Evolutionary conservation across 495 filamentous ascomycete species (phyloP).

Genomic region (Podospora sp.): DNA sequence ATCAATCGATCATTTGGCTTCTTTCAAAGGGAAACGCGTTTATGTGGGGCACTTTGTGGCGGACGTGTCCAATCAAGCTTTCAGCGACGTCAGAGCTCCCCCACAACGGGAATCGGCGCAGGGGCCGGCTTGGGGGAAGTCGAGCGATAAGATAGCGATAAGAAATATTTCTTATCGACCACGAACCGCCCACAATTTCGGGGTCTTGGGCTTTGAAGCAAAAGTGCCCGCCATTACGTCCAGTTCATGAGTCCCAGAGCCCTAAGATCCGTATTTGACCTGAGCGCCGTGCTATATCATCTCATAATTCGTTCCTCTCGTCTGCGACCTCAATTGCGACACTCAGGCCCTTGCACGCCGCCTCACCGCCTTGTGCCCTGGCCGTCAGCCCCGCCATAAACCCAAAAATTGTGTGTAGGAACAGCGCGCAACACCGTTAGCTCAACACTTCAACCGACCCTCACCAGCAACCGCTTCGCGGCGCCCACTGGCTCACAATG

Average conservation of each 20-base stretch:
- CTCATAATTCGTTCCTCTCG: not conserved
- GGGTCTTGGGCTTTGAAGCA: not conserved
- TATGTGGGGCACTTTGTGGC: constrained; percentile 13
- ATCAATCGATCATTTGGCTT: constrained; percentile 16
- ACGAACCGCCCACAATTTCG: constrained; percentile 21
- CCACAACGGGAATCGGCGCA: not conserved
- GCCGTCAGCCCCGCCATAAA: constrained; percentile 1
- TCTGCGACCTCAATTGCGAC: not conserved
- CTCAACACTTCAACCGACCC: not conserved
- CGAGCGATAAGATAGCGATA: constrained; percentile 28
- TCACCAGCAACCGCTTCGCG: not conserved
- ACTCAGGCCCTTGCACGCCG: not conserved
- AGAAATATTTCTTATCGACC: constrained; percentile 17
- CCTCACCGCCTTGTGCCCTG: not conserved
- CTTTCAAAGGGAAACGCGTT: constrained; percentile 15
- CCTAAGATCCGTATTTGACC: not conserved
- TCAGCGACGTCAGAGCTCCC: constrained; percentile 10
- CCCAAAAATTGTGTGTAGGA: not conserved
- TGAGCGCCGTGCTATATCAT: not conserved
- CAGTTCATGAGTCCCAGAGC: not conserved
- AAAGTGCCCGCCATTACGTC: not conserved
- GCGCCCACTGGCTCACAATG: constrained; percentile 57
- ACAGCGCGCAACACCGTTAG: not conserved
- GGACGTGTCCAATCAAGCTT: constrained; percentile 21
- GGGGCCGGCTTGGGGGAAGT: not conserved